phyloP scores from a whole-genome alignment of 371 early-diverging fungal genomes.

The Capillidium rhysosporum region DNA sequence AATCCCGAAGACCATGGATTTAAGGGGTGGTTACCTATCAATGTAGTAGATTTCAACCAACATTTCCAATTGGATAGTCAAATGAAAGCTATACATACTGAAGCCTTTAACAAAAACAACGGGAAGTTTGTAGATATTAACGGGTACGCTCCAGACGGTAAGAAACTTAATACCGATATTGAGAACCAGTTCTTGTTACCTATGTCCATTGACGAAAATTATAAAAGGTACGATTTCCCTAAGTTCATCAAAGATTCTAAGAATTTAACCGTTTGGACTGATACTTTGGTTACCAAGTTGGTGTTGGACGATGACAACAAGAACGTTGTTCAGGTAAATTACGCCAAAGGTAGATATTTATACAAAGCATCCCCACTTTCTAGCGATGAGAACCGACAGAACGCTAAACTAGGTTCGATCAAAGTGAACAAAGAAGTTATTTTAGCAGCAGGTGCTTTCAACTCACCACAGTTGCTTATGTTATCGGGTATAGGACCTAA shows the following conservation, averaged over 20 bases:
- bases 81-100: neutral
- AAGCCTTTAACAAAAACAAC: neutral
- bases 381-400: neutral
- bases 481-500: conserved; percentile 12
- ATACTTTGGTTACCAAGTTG: neutral
- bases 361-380: neutral
- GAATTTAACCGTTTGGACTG: conserved; percentile 4
- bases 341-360: neutral
- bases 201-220: neutral
- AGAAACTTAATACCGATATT: neutral
- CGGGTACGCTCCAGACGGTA: neutral
- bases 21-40: conserved; percentile 1
- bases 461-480: conserved; percentile 13
- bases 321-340: neutral
- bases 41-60: neutral
- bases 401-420: neutral
- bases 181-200: neutral
- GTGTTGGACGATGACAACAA: neutral
- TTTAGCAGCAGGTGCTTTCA: conserved; percentile 12
- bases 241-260: neutral
- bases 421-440: conserved; percentile 13
- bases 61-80: neutral
- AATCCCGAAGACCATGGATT: neutral
- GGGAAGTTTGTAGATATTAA: neutral
- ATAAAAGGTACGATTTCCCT: neutral